phyloP scores from a whole-genome alignment of 495 filamentous ascomycete genomes.

The Aspergillus mulundensis region DNA sequence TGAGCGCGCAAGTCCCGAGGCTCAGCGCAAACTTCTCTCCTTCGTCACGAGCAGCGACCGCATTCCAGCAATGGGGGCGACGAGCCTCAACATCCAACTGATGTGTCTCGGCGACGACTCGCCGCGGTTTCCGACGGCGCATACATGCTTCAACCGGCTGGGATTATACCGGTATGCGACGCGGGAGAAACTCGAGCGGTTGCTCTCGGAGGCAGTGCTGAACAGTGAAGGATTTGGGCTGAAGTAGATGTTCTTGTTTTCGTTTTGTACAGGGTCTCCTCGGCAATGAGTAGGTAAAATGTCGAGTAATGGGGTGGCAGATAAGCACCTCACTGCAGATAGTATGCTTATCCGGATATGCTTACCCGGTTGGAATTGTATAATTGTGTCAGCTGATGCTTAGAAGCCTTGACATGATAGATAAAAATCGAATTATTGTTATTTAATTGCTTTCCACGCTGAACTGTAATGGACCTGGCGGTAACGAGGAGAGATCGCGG shows the following conservation, averaged over 20 bases:
- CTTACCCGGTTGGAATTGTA: neutral
- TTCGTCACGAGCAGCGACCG: constrained; percentile 95
- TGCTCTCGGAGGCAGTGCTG: constrained; percentile 80
- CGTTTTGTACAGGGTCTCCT: neutral
- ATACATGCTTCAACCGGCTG: constrained; percentile 89
- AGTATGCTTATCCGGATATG: neutral
- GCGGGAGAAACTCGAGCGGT: constrained; percentile 60
- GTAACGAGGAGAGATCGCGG: too few relatives aligned
- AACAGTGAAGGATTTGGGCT: constrained; percentile 95
- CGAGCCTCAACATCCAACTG: constrained; percentile 71
- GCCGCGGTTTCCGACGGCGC: constrained; percentile 73
- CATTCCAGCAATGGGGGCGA: constrained; percentile 87
- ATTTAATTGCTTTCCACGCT: neutral
- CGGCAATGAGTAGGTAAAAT: neutral
- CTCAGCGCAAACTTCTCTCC: constrained; percentile 73
- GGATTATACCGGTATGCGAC: constrained; percentile 68
- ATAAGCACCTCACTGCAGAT: neutral
- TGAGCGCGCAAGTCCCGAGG: constrained; percentile 54
- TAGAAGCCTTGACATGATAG: neutral
- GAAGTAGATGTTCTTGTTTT: constrained; percentile 50
- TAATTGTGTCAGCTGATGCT: neutral
- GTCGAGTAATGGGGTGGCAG: neutral
- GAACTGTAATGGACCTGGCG: too few relatives aligned
- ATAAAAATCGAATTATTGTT: neutral
- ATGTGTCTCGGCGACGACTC: constrained; percentile 71